Evolutionary conservation across 148 eudicot species (phyloP).

Genomic region (Tetragonia tetragonoides): DNA sequence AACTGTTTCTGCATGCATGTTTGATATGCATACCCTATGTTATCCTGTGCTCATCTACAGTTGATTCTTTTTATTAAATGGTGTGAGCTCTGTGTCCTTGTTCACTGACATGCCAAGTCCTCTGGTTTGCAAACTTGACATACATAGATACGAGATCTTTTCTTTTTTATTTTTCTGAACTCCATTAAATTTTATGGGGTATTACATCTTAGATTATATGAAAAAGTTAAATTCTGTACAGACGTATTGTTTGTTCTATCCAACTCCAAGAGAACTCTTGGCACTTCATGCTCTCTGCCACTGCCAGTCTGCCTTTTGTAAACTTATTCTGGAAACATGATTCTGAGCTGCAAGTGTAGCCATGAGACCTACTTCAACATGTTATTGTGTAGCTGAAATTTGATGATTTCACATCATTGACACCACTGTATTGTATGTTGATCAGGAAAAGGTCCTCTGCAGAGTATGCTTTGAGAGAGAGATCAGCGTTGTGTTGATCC

Average conservation of each 20-base stretch:
- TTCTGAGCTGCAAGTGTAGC: too few relatives aligned
- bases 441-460: conserved; percentile 85
- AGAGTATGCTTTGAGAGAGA: conserved; percentile 94
- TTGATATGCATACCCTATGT: background rate
- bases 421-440: background rate
- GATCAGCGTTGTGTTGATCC: conserved; percentile 76
- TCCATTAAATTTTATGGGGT: background rate
- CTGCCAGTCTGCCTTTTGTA: too few relatives aligned
- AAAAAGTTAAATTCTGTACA: too few relatives aligned
- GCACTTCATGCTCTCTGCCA: too few relatives aligned
- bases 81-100: too few relatives aligned
- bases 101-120: background rate
- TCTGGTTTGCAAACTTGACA: background rate
- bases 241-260: too few relatives aligned
- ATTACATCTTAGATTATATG: background rate
- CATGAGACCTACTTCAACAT: background rate
- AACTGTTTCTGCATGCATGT: conserved; percentile 5
- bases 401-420: conserved; percentile 2
- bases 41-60: background rate
- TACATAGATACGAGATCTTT: background rate
- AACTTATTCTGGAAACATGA: too few relatives aligned
- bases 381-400: background rate
- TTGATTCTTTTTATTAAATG: background rate
- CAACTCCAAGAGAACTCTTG: too few relatives aligned
- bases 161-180: background rate